Evolutionary conservation across 306 rosid species (phyloP).

Genomic region (Mimosa bimucronata): DNA sequence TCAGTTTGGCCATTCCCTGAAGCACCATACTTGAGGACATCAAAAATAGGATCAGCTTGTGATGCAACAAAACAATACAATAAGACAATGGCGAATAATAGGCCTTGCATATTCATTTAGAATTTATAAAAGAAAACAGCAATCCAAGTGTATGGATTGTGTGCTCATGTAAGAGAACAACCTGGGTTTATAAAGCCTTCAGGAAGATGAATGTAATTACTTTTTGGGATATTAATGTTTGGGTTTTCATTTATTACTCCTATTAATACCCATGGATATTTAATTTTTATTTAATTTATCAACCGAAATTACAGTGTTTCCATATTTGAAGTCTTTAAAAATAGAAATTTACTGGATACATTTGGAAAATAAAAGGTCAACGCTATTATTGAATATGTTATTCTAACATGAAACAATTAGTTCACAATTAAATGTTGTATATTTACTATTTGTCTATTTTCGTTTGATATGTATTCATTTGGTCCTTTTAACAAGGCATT

Average conservation of each 20-base stretch:
- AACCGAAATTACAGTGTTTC: not conserved
- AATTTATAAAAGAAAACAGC: not conserved
- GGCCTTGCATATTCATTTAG: not conserved
- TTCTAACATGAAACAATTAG: not conserved
- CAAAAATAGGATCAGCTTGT: not conserved
- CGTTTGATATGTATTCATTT: no score
- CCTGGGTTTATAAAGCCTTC: not conserved
- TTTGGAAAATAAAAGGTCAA: not conserved
- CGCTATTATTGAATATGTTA: not conserved
- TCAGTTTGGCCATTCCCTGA: no score
- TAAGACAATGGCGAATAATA: not conserved
- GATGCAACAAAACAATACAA: not conserved
- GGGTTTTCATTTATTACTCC: not conserved
- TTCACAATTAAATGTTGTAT: no score
- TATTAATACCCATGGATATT: not conserved
- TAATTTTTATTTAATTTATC: no score
- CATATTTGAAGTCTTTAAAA: not conserved
- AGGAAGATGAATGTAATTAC: not conserved
- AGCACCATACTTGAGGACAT: no score
- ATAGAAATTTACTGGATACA: not conserved
- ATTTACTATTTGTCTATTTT: no score
- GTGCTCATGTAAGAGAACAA: not conserved
- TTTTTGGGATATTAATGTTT: not conserved
- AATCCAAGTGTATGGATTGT: not conserved
- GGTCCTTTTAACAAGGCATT: no score